These are phyloP conservation scores for Hericium erinaceus DNA, from an alignment of 768 basidiomycete genomes.

Conservation along the genomic window DNA sequence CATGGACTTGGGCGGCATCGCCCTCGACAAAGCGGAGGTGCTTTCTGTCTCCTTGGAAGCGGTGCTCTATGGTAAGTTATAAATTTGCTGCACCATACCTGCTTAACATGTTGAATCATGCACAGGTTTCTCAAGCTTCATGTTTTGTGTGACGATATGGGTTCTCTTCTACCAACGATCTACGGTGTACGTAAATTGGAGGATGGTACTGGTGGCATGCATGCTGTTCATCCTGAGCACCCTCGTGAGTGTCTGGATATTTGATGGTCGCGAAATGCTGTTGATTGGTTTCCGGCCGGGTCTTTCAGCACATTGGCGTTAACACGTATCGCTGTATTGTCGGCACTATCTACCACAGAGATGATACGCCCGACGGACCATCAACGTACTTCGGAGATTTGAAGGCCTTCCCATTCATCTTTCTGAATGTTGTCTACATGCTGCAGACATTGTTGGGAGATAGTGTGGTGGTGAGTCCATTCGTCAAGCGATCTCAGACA, in stretches of 20 bases:
- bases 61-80: conserved; percentile 18
- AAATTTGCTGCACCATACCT: background rate
- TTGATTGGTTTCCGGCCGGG: background rate
- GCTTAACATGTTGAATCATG: background rate
- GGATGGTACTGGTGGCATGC: background rate
- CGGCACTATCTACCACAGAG: conserved; percentile 18
- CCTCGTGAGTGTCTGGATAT: conserved; percentile 12
- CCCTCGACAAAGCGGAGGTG: conserved; percentile 16
- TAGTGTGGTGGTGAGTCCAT: background rate
- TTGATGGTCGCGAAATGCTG: background rate
- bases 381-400: conserved; percentile 17
- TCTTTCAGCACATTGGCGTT: background rate
- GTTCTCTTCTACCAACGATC: conserved; percentile 7
- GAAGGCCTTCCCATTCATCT: conserved; percentile 20
- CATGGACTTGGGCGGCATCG: background rate
- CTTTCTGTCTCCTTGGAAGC: conserved; percentile 19
- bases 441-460: background rate
- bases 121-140: conserved; percentile 26
- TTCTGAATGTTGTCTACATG: conserved; percentile 17
- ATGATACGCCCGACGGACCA: conserved; percentile 15
- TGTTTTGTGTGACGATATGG: conserved; percentile 25
- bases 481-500: background rate
- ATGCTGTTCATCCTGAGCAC: conserved; percentile 23
- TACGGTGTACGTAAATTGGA: background rate
- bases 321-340: background rate